Evolutionary conservation across 2,329 filamentous ascomycete species (phyloP).

Genomic region (Ophiostoma sp.): DNA sequence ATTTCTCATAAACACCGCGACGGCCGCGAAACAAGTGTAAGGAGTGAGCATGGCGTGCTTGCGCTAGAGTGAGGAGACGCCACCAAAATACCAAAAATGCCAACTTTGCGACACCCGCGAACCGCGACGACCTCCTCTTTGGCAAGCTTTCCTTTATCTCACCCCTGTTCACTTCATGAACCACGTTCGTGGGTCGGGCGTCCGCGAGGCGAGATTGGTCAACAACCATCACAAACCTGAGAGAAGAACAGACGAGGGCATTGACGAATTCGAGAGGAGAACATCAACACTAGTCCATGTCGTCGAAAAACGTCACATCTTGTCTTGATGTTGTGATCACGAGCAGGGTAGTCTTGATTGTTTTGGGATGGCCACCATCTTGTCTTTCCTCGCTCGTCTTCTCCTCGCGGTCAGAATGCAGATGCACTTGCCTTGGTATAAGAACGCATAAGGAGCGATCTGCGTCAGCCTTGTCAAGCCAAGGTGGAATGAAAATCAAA

Average conservation of each 20-base stretch:
- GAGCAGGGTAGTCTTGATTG: neutral
- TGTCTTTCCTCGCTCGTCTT: neutral
- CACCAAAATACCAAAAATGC: neutral
- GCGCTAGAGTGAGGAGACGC: neutral
- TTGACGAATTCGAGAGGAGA: too few relatives aligned
- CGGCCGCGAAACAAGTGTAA: neutral
- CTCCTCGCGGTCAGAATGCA: neutral
- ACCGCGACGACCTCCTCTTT: neutral
- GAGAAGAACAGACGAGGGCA: neutral
- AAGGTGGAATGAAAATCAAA: neutral
- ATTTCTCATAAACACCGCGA: neutral
- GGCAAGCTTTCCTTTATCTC: neutral
- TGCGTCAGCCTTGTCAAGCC: neutral
- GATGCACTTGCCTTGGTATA: neutral
- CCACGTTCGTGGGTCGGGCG: neutral
- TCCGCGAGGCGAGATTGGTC: neutral
- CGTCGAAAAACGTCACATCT: constrained; percentile 7
- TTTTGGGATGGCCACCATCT: neutral
- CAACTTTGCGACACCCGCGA: neutral
- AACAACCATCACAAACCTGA: neutral
- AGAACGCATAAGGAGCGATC: neutral
- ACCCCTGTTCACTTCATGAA: neutral
- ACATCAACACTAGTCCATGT: neutral
- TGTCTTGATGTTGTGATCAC: constrained; percentile 19
- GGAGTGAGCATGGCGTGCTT: constrained; percentile 2